Evolutionary conservation across 257 asterid species (phyloP).

Genomic region (Thymus mandschuricus): DNA sequence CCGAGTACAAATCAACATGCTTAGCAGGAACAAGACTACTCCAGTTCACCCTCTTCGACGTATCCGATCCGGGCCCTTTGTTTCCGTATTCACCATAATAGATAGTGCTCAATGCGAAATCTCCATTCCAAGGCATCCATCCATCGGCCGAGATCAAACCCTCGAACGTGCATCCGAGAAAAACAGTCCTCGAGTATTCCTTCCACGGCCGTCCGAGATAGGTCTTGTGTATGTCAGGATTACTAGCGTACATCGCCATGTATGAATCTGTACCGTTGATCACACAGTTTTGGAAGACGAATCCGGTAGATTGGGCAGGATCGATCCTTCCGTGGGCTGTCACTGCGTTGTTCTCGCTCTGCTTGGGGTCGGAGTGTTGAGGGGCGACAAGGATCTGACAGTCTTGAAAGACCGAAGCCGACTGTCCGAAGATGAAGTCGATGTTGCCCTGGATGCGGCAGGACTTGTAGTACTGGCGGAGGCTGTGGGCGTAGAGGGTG

Average conservation of each 20-base stretch:
- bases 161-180: slow-evolving; percentile 32
- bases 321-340: slow-evolving; percentile 51
- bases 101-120: slow-evolving; percentile 42
- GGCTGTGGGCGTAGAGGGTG: slow-evolving; percentile 47
- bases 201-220: slow-evolving; percentile 59
- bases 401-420: slow-evolving; percentile 44
- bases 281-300: slow-evolving; percentile 42
- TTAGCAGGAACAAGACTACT: slow-evolving; percentile 41
- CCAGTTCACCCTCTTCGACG: slow-evolving; percentile 40
- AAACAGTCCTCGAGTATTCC: slow-evolving; percentile 49
- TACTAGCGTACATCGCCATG: slow-evolving; percentile 36
- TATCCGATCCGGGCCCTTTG: slow-evolving; percentile 36
- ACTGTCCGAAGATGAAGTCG: slow-evolving; percentile 57
- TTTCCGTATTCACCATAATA: slow-evolving; percentile 49
- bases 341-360: slow-evolving; percentile 43
- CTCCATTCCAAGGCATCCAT: slow-evolving; percentile 53
- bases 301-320: slow-evolving; percentile 51
- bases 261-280: slow-evolving; percentile 46
- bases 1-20: slow-evolving; percentile 37
- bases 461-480: slow-evolving; percentile 56
- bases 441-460: slow-evolving; percentile 55
- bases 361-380: slow-evolving; percentile 35
- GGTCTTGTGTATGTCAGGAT: slow-evolving; percentile 36
- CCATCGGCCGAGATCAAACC: slow-evolving; percentile 35
- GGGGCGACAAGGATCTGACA: slow-evolving; percentile 45